Evolutionary conservation across 192 early-diverging fungal genomes (phyloP), one percentile per base, ranked within the genome.

Genomic region (Phycomyces blakesleeanus): DNA sequence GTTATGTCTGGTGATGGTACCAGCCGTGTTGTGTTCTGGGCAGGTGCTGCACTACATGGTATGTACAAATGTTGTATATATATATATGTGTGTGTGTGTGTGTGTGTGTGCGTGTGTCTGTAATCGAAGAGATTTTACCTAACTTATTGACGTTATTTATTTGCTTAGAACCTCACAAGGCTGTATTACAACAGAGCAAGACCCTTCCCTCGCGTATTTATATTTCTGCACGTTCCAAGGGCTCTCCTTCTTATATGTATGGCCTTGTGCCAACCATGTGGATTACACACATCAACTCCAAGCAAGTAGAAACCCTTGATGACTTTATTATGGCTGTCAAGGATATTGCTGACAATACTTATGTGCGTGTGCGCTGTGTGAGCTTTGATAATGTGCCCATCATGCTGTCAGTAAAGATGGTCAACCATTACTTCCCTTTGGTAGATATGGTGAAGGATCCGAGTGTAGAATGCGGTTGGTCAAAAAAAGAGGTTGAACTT

Each of bases 21-120:
- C 5, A 81, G 76, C 20, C 85, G 87, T 59, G 74, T 93, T 9
- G 86, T 94, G 29, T 78, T 86, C 55, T 96, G 94, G 94, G 89
- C 91, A 3, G 94, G 94, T 18, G 91, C 87, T 10, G 78, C 83
- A 21, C 74, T 93, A 69, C 89, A 92, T 69, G 80, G 72, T 73
- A 68, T 40, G 42, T 29, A n/a, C 9, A 8, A 49, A 59, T 72
- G 34, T 34, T 56, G 37, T 72, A 78, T 24, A 79, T 29, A n/a
- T n/a, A n/a, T n/a, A n/a, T n/a, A n/a, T n/a, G n/a, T n/a, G n/a
- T n/a, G n/a, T n/a, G n/a, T n/a, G n/a, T n/a, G n/a, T n/a, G n/a
- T n/a, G n/a, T n/a, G n/a, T n/a, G n/a, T n/a, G n/a, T n/a, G n/a
- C n/a, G n/a, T n/a, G n/a, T n/a, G n/a, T n/a, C n/a, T n/a, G n/a